phyloP scores from a whole-genome alignment of 257 asterid genomes.

The Solanum arcanum region DNA sequence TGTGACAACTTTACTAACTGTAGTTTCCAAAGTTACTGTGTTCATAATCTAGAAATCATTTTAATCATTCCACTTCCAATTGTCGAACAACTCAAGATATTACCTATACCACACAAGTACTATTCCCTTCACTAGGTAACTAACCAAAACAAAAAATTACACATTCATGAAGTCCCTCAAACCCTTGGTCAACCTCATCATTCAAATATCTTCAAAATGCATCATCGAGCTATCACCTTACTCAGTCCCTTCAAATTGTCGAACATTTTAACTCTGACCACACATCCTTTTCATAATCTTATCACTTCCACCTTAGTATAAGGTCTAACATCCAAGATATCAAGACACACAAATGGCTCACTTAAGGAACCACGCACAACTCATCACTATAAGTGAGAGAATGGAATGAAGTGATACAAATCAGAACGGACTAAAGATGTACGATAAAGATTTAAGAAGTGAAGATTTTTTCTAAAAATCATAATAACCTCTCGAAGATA shows the following conservation, averaged over 20 bases:
- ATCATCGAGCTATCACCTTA: not conserved
- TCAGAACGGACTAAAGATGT: not conserved
- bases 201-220: not conserved
- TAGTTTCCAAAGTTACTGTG: not conserved
- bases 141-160: not conserved
- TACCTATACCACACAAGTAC: not conserved
- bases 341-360: not conserved
- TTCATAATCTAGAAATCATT: not conserved
- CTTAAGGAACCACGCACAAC: not conserved
- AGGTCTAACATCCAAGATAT: not conserved
- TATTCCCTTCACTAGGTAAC: not conserved
- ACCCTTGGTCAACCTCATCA: not conserved
- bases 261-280: not conserved
- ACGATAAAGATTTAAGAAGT: not conserved
- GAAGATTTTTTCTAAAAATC: not conserved
- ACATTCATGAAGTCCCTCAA: not conserved
- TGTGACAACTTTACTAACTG: not conserved
- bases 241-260: not conserved
- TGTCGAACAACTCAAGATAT: not conserved
- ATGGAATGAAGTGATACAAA: not conserved
- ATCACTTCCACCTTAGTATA: not conserved
- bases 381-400: not conserved
- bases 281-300: not conserved
- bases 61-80: not conserved
- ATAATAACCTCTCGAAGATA: not conserved